Percentiles rank a stretch among this genome's conserved stretches.
Conservation (phyloP, 345 rosid species). For the Abelmoschus esculentus region DNA sequence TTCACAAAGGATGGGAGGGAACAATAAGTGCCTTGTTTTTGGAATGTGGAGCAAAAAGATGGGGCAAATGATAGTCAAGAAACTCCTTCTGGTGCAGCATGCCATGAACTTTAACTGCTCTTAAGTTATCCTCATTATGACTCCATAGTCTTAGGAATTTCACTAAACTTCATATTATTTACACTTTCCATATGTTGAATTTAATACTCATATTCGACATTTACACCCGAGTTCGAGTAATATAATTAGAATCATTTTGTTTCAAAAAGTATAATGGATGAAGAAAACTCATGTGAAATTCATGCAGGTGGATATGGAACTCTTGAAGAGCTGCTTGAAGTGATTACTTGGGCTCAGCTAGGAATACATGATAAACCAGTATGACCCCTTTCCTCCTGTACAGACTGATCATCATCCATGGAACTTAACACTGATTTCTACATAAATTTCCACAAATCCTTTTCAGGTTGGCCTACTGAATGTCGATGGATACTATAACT, state of each 20-base stretch:
- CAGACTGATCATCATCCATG: not conserved
- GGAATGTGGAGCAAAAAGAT: too few species aligned
- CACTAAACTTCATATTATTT: not conserved
- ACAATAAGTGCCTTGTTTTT: too few species aligned
- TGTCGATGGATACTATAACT: constrained; percentile 98
- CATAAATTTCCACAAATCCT: constrained; percentile 5
- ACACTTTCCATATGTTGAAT: not conserved
- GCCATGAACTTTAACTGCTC: not conserved
- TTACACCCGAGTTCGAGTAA: not conserved
- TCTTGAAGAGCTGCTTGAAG: constrained; percentile 94
- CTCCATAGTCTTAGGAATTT: constrained; percentile 10
- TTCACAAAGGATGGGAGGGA: too few species aligned
- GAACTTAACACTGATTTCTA: constrained; percentile 5
- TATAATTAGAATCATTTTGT: not conserved
- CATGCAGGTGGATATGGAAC: constrained; percentile 91
- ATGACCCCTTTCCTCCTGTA: not conserved
- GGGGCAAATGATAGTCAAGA: not conserved
- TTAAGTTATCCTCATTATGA: not conserved
- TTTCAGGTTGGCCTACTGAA: constrained; percentile 90
- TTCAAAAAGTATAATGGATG: too few species aligned
- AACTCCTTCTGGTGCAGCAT: constrained; percentile 6
- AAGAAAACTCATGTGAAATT: too few species aligned
- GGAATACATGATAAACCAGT: constrained; percentile 99
- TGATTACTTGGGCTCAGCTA: constrained; percentile 97
- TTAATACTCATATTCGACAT: not conserved